Conservation (phyloP, 495 filamentous ascomycete species). For the Geopyxis carbonaria region DNA sequence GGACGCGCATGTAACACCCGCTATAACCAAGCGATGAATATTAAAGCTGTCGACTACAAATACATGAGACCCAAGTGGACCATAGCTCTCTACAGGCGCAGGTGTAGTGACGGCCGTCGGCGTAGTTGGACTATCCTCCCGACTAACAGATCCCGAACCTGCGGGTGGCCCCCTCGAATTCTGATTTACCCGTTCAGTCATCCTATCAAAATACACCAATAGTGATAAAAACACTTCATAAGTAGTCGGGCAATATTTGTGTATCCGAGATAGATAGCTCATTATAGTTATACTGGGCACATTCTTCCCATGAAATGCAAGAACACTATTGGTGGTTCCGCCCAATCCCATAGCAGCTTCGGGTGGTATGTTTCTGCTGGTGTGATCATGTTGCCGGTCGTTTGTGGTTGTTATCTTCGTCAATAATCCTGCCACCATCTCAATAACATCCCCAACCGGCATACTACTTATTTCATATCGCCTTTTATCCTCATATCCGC, state of each 20-base stretch:
- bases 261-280: constrained; percentile 89
- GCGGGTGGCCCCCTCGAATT: neutral
- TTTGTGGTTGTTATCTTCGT: constrained; percentile 98
- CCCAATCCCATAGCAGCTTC: constrained; percentile 51
- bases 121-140: constrained; percentile 19
- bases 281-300: constrained; percentile 92
- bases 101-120: constrained; percentile 3
- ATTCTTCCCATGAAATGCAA: constrained; percentile 99
- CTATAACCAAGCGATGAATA: constrained; percentile 93
- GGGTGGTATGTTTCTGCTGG: constrained; percentile 53
- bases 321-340: constrained; percentile 69
- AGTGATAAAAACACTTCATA: constrained; percentile 95
- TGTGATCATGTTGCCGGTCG: constrained; percentile 72
- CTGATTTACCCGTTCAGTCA: constrained; percentile 88
- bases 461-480: constrained; percentile 91
- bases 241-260: constrained; percentile 97
- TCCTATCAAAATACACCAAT: constrained; percentile 94
- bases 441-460: constrained; percentile 94
- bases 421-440: constrained; percentile 97
- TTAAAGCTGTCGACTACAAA: constrained; percentile 99
- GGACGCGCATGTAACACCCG: constrained; percentile 93
- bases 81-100: constrained; percentile 36
- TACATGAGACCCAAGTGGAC: constrained; percentile 57
- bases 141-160: constrained; percentile 5
- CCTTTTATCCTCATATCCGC: constrained; percentile 14